Conservation (phyloP, 495 filamentous ascomycete genomes). For the Aspergillus diversus region DNA sequence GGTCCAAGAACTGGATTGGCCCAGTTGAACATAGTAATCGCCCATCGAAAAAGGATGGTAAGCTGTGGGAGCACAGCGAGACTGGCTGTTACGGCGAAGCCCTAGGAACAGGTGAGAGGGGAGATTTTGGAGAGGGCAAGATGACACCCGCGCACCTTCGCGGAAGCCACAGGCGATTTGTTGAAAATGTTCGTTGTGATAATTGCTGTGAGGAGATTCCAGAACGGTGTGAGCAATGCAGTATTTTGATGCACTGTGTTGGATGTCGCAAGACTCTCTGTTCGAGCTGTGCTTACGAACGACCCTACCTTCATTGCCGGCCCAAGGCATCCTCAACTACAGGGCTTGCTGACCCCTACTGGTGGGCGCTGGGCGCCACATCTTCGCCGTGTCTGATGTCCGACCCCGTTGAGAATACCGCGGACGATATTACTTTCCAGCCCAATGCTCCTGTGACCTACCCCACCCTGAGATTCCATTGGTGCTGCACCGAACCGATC, state of each 20-base stretch:
- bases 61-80: slow-evolving; percentile 63
- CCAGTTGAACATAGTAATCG: slow-evolving; percentile 32
- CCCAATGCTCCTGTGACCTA: slow-evolving; percentile 32
- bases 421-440: slow-evolving; percentile 36
- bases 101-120: slow-evolving; percentile 49
- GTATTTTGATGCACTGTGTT: slow-evolving; percentile 65
- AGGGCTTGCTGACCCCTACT: slow-evolving; percentile 40
- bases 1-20: slow-evolving; percentile 63
- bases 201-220: slow-evolving; percentile 54
- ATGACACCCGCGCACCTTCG: slow-evolving; percentile 57
- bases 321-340: slow-evolving; percentile 21
- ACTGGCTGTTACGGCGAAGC: slow-evolving; percentile 59
- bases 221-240: slow-evolving; percentile 65
- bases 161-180: slow-evolving; percentile 55
- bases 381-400: slow-evolving; percentile 62
- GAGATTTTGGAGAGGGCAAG: slow-evolving; percentile 56
- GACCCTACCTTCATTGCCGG: slow-evolving; percentile 49
- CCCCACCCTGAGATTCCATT: slow-evolving; percentile 57
- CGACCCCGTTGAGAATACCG: slow-evolving; percentile 40
- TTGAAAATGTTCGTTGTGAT: slow-evolving; percentile 58
- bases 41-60: slow-evolving; percentile 43
- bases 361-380: slow-evolving; percentile 61
- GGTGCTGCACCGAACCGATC: slow-evolving; percentile 66
- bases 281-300: slow-evolving; percentile 62
- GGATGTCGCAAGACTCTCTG: slow-evolving; percentile 66